Percentiles rank a stretch among this genome's conserved stretches.
These are phyloP conservation scores for Kuraishia floccosa DNA, from an alignment of 805 yeast species.

Conservation along the genomic window DNA sequence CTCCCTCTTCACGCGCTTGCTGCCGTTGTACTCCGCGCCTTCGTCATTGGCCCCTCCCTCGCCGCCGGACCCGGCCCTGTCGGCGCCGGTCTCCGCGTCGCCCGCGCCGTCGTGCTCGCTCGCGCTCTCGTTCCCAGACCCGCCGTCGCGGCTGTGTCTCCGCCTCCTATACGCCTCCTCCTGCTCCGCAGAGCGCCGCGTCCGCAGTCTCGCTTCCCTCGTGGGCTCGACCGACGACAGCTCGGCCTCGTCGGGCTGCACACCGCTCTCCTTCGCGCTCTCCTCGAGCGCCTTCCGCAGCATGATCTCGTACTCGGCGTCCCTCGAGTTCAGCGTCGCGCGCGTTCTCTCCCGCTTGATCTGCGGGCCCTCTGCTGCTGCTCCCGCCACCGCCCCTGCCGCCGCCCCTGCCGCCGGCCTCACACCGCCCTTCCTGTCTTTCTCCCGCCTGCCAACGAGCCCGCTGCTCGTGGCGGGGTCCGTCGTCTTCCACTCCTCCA, in stretches of 20 bases:
- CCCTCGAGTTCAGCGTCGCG: constrained; percentile 10
- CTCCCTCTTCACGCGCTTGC: constrained; percentile 1
- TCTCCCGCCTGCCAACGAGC: constrained; percentile 5
- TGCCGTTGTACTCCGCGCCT: constrained; percentile 1
- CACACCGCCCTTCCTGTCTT: constrained; percentile 1
- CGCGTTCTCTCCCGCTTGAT: constrained; percentile 11
- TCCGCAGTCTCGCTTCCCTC: constrained; percentile 13
- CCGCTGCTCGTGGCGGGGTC: constrained; percentile 5
- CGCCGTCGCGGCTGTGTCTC: constrained; percentile 3
- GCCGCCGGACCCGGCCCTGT: constrained; percentile 1
- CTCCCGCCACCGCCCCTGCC: constrained; percentile 1
- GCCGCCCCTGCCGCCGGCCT: constrained; percentile 2
- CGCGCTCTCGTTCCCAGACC: constrained; percentile 2
- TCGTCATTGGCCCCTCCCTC: constrained; percentile 4
- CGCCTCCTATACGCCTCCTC: constrained; percentile 3
- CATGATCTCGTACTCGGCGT: constrained; percentile 21
- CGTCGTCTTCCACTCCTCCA: constrained; percentile 12
- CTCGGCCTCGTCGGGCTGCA: constrained; percentile 21
- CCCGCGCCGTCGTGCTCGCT: not conserved
- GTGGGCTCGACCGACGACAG: constrained; percentile 18
- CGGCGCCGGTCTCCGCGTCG: not conserved
- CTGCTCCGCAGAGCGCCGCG: constrained; percentile 5
- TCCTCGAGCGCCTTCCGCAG: constrained; percentile 39
- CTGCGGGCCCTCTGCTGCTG: constrained; percentile 7
- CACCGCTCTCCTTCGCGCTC: constrained; percentile 40